A percentile compares a stretch with the other conserved stretches of the same genome.
phyloP scores from a whole-genome alignment of 2,329 filamentous ascomycete genomes.

The Colletotrichum neosansevieriae region DNA sequence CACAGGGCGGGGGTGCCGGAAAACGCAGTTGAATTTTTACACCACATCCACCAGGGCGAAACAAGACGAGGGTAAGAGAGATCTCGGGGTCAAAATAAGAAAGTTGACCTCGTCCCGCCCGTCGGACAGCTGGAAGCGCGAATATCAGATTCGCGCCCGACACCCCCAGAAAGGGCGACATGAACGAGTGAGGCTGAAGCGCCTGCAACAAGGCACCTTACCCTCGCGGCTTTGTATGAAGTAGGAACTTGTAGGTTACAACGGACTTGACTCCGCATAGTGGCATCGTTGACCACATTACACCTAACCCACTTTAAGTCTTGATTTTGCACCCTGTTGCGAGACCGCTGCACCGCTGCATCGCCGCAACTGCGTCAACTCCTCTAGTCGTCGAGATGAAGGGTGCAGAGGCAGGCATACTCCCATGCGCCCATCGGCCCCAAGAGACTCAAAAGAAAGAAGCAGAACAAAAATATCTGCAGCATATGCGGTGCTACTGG shows the following conservation, averaged over 20 bases:
- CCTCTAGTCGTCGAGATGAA: background rate
- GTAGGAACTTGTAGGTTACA: background rate
- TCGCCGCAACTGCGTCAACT: background rate
- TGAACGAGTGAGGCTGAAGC: constrained; percentile 11
- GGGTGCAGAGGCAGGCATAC: background rate
- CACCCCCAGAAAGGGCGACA: background rate
- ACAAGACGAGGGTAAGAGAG: constrained; percentile 2
- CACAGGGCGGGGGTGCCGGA: background rate
- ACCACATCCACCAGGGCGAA: constrained; percentile 17
- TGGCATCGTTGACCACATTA: background rate
- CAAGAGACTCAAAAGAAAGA: background rate
- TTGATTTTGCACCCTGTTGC: too few relatives aligned
- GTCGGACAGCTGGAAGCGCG: background rate
- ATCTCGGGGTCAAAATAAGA: constrained; percentile 16
- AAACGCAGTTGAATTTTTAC: constrained; percentile 17
- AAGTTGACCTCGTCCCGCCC: background rate
- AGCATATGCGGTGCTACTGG: background rate
- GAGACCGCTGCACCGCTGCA: background rate
- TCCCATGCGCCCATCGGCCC: too few relatives aligned
- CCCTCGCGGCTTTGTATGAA: background rate
- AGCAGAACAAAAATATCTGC: background rate
- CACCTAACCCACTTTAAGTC: too few relatives aligned
- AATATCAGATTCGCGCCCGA: background rate
- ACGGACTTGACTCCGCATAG: background rate
- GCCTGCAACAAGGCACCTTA: background rate